Percentiles rank a stretch among this genome's conserved stretches.
Evolutionary conservation across 164 flowering plant genomes (phyloP).

Genomic region (Chimonanthus salicifolius): DNA sequence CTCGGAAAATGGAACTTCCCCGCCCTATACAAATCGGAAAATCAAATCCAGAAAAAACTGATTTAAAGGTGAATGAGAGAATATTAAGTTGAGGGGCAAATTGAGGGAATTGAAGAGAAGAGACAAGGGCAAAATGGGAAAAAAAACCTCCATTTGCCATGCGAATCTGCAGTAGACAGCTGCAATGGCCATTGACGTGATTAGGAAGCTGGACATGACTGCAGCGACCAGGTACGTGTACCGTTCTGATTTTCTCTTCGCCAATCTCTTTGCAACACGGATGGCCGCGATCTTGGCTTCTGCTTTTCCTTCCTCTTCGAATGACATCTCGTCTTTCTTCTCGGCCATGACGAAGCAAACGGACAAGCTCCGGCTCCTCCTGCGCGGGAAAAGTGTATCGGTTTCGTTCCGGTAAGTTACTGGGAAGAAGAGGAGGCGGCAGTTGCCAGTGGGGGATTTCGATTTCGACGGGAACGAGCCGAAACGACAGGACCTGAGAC

Average conservation of each 20-base stretch:
- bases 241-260: constrained; percentile 72
- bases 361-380: constrained; percentile 19
- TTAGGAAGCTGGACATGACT: constrained; percentile 72
- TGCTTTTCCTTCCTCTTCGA: no score
- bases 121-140: no score
- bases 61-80: no score
- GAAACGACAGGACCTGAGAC: constrained; percentile 19
- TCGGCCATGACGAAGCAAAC: constrained; percentile 49
- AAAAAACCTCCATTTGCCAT: constrained; percentile 83
- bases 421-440: constrained; percentile 6
- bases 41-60: not conserved
- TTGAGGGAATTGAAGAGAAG: no score
- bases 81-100: no score
- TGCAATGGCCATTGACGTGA: constrained; percentile 73
- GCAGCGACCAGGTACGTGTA: constrained; percentile 76
- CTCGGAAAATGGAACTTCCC: constrained; percentile 62
- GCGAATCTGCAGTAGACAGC: constrained; percentile 78
- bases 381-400: not conserved
- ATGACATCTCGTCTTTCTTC: constrained; percentile 16
- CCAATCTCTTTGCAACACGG: constrained; percentile 39
- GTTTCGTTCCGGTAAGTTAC: not conserved
- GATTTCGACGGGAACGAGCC: constrained; percentile 15
- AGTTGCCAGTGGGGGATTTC: not conserved
- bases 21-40: constrained; percentile 41
- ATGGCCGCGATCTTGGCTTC: not conserved